Percentiles rank a stretch among this genome's conserved stretches.
Conservation (phyloP, 371 early-diverging fungal species). For the Rhizopus arrhizus region DNA sequence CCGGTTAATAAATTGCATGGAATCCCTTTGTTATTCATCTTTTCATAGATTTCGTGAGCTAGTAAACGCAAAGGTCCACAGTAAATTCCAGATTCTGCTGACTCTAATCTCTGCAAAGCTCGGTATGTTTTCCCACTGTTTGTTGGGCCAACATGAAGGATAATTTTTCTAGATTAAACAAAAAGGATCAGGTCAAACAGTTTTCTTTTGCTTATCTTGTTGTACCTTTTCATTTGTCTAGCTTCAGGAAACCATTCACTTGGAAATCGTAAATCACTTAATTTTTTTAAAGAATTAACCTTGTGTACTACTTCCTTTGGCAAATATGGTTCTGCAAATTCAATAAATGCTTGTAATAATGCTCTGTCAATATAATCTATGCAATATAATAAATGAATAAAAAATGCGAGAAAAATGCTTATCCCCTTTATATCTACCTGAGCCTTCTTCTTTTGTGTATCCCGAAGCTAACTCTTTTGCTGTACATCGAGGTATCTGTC, state of each 20-base stretch:
- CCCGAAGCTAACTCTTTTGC: conserved; percentile 3
- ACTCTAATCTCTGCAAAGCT: conserved; percentile 76
- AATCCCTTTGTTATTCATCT: conserved; percentile 75
- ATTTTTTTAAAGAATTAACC: conserved; percentile 56
- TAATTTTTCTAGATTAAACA: conserved; percentile 61
- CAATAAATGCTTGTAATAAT: conserved; percentile 37
- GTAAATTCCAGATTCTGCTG: conserved; percentile 75
- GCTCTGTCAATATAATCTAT: conserved; percentile 33
- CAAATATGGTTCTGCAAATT: conserved; percentile 41
- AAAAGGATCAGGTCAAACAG: background rate
- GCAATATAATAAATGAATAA: no score
- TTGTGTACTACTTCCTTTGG: conserved; percentile 35
- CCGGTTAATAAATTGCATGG: conserved; percentile 90
- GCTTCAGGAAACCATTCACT: conserved; percentile 81
- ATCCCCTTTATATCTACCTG: background rate
- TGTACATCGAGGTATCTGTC: conserved; percentile 23
- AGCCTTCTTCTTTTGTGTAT: conserved; percentile 12
- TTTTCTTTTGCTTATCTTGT: no score
- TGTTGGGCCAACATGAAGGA: conserved; percentile 96
- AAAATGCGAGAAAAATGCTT: no score
- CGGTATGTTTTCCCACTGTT: conserved; percentile 96
- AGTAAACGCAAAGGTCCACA: conserved; percentile 92
- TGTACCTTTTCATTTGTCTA: conserved; percentile 69
- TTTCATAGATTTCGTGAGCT: conserved; percentile 89
- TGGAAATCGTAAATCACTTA: conserved; percentile 78